Base-by-base conservation (phyloP, 345 rosid genomes). In the Abelmoschus esculentus region DNA sequence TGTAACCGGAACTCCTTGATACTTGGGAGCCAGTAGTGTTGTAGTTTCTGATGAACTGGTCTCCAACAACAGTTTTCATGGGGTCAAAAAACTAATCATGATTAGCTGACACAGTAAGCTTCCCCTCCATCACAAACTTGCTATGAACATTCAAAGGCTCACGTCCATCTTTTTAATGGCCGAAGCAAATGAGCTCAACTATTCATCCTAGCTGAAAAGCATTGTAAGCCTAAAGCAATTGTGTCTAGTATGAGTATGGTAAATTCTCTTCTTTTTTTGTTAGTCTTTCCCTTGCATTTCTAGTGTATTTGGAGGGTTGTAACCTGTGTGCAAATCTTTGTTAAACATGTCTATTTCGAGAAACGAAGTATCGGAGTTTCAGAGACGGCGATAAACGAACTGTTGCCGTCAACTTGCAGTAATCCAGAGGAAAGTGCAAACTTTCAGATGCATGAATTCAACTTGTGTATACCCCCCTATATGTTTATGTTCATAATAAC, bases 71-170 rank as follows among this genome's bases (percentile, higher is more conserved):
- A 0, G 15, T 61, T 19, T 61, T 61, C 6, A 36, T 61, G 47
- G 12, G 13, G 46, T 34, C 46, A 8, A n/a, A 61, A 61, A 14
- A 18, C 31, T 36, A 61, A 61, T 62, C 7, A 38, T 17, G 15
- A 40, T 12, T 38, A 61, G 63, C 59, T 66, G 73, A 47, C 47
- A 58, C 52, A 13, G 46, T 49, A 31, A 70, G 74, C 56, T 64
- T 49, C 63, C 50, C 55, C 29, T 66, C 42, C 44, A 60, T 7
- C 42, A 57, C 72, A 49, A 71, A 18, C 52, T 72, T 61, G 11
- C 75, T 40, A 40, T 11, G 58, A 32, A 52, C 40, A 14, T 9
- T 44, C 17, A 46, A 46, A 46, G 50, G 50, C 13, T 3, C 31
- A 2, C 31, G 2, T 40, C 67, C 11, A 40, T 63, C 19, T 22